Conservation (phyloP, 192 early-diverging fungal species). For the Glomus cerebriforme region DNA sequence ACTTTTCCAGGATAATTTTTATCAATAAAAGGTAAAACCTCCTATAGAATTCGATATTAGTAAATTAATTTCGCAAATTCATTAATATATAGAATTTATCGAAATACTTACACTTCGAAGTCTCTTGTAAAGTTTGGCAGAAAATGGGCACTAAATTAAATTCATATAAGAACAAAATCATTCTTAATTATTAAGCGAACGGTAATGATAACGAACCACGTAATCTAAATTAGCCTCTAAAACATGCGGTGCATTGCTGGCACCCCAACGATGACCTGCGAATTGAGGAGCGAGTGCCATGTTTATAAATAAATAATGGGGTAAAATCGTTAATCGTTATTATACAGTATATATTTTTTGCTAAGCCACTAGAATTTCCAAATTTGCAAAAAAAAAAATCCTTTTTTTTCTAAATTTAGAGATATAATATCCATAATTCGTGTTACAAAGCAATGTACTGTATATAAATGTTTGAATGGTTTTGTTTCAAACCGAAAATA, state of each 20-base stretch:
- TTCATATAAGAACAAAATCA: background rate
- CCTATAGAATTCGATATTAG: constrained; percentile 31
- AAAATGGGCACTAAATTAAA: constrained; percentile 60
- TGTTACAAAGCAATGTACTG: no score
- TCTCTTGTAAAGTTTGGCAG: constrained; percentile 59
- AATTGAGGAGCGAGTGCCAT: background rate
- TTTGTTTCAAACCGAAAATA: no score
- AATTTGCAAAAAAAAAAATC: no score
- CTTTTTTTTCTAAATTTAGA: no score
- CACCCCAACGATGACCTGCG: constrained; percentile 35
- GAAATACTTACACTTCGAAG: constrained; percentile 38
- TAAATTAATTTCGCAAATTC: background rate
- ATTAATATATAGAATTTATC: background rate
- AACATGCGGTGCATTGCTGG: constrained; percentile 41
- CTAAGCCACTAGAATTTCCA: no score
- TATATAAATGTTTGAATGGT: no score
- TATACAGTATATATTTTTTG: no score
- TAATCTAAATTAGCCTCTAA: constrained; percentile 61
- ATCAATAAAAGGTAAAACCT: constrained; percentile 58
- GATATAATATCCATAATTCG: no score
- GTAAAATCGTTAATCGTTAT: background rate
- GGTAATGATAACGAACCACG: constrained; percentile 38
- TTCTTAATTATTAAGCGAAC: background rate
- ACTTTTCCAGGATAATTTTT: constrained; percentile 46
- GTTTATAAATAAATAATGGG: background rate